A percentile compares a stretch with the other conserved stretches of the same genome.
Conservation (phyloP, 805 yeast species). For the Candida caryicola region DNA sequence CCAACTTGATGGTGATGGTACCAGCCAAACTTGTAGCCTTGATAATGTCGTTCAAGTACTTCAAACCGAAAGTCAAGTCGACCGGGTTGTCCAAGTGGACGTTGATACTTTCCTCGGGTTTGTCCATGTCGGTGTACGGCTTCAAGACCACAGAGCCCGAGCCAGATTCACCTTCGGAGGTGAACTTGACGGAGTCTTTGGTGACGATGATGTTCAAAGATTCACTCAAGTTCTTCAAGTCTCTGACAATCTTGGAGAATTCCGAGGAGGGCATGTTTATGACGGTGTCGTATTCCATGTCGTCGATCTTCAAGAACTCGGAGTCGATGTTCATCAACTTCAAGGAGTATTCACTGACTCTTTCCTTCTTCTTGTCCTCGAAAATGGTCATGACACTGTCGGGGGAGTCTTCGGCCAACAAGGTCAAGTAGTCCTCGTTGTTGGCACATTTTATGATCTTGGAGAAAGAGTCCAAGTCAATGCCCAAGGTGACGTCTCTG, state of each 20-base stretch:
- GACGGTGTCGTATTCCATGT: slow-evolving; percentile 84
- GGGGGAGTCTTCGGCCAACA: slow-evolving; percentile 80
- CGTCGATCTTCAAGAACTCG: slow-evolving; percentile 90
- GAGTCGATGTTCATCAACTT: slow-evolving; percentile 96
- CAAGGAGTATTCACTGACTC: slow-evolving; percentile 86
- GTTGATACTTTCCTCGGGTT: slow-evolving; percentile 69
- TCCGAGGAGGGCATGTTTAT: slow-evolving; percentile 85
- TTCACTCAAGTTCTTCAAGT: slow-evolving; percentile 82
- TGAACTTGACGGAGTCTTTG: slow-evolving; percentile 87
- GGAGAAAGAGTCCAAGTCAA: slow-evolving; percentile 82
- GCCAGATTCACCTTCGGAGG: slow-evolving; percentile 90
- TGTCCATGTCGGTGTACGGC: slow-evolving; percentile 78
- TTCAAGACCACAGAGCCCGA: slow-evolving; percentile 82
- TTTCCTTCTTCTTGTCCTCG: slow-evolving; percentile 87
- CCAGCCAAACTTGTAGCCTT: slow-evolving; percentile 81
- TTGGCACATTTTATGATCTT: slow-evolving; percentile 90
- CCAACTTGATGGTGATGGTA: slow-evolving; percentile 78
- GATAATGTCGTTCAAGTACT: slow-evolving; percentile 86
- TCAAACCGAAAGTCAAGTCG: slow-evolving; percentile 84
- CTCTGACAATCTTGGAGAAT: slow-evolving; percentile 86
- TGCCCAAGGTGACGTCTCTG: slow-evolving; percentile 85
- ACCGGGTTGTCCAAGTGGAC: slow-evolving; percentile 85
- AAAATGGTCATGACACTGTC: slow-evolving; percentile 77
- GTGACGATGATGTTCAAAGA: slow-evolving; percentile 82
- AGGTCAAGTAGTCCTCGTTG: slow-evolving; percentile 80